Base-by-base conservation (phyloP, 2,329 filamentous ascomycete genomes). In the Hortaea werneckii region DNA sequence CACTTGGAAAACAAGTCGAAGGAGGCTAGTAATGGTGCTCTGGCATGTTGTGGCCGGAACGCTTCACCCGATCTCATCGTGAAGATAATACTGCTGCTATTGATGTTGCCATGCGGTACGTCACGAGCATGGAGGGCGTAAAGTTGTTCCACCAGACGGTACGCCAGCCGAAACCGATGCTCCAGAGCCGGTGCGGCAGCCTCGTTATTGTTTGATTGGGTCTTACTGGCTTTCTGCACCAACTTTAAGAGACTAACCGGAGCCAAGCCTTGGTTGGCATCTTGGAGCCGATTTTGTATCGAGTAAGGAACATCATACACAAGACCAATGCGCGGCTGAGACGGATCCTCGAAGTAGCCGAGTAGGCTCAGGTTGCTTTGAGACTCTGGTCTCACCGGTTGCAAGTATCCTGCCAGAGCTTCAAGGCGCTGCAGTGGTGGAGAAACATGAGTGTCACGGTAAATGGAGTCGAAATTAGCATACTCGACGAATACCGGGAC, bases 281-380 rank as follows among this genome's bases (percentile, higher is more conserved):
- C 75, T 71, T 43, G 62, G 44, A 51, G 41, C 12, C 64, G 63
- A 7, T 65, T 65, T 50, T 68, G 67, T 8, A 70, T 62, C 6
- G 63, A 65, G 1, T 76, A 72, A 1, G 85, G 85, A 29, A 89
- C 77, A 42, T 84, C 80, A 56, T 87, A 90, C 8, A 90, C 75
- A 8, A 90, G 70, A 5, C 85, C 85, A 44, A 87, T 77, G 7
- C 85, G 75, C 0, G 71, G 68, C 45, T 85, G 80, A 44, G 78
- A 75, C 44, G 83, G 73, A 55, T 89, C 85, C 59, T 89, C 84
- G 55, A 87, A 87, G 58, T 87, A 89, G 57, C 51, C 85, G 72
- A 59, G 63, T 55, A 75, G 80, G 71, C 75, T 84, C 1, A 80
- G 74, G 26, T 67, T 69, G 2, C 53, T 54, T 40, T 61, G 58